These are phyloP conservation scores for Domatiomyces catenatus DNA, from an alignment of 2,329 filamentous ascomycete species.

Conservation along the genomic window DNA sequence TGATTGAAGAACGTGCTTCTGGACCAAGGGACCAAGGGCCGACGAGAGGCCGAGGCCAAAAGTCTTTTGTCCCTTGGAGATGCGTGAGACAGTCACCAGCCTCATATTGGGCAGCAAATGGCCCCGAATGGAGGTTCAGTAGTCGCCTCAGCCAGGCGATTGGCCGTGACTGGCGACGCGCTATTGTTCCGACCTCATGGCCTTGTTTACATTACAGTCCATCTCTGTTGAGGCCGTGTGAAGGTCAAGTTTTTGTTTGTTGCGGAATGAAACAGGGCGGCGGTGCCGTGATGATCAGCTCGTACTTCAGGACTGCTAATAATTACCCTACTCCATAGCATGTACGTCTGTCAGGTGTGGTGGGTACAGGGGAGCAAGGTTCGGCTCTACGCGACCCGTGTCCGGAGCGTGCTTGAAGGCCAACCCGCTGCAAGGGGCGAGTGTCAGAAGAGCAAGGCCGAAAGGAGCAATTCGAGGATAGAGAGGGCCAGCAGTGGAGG, in stretches of 20 bases:
- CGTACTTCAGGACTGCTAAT: not conserved
- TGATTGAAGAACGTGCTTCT: not conserved
- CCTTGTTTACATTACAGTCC: not conserved
- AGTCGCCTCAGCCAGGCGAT: not conserved
- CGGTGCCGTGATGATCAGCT: not conserved
- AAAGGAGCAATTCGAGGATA: not conserved
- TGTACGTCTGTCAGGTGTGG: not conserved
- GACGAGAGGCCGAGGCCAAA: not conserved
- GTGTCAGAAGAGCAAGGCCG: not conserved
- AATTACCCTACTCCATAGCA: not conserved
- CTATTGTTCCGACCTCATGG: not conserved
- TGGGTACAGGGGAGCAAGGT: not conserved
- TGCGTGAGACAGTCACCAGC: not conserved
- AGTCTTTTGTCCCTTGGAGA: not conserved
- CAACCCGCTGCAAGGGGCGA: not conserved
- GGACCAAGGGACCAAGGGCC: not conserved
- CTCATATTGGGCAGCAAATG: slow-evolving; percentile 1
- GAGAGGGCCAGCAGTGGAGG: not conserved
- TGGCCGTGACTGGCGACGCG: not conserved
- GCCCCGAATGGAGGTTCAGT: not conserved
- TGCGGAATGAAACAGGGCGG: not conserved
- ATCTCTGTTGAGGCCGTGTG: not conserved
- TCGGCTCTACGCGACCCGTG: not conserved
- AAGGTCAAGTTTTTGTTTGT: not conserved
- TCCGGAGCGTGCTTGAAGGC: not conserved